Conservation (phyloP, 148 eudicot species). For the Chenopodium berlandieri region DNA sequence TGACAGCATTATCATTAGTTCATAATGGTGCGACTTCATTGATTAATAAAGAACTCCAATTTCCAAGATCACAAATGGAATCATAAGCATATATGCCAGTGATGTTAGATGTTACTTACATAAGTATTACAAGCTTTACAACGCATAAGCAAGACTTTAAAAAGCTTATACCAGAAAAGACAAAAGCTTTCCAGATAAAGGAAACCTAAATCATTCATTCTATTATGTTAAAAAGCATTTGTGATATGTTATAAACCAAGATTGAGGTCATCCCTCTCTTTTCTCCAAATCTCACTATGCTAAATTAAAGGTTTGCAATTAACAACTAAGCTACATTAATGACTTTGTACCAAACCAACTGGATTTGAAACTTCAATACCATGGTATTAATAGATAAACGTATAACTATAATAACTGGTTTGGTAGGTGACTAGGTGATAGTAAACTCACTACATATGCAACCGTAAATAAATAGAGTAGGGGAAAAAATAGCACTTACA, state of each 20-base stretch:
- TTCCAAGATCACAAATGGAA: no score
- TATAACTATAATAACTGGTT: background rate
- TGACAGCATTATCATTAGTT: no score
- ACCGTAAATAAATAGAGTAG: background rate
- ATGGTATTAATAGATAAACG: background rate
- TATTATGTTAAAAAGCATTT: background rate
- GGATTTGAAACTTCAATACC: background rate
- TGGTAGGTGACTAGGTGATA: background rate
- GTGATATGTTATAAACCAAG: no score
- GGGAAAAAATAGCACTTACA: constrained; percentile 34
- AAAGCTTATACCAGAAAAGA: background rate
- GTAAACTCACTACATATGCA: background rate
- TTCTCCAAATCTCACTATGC: background rate
- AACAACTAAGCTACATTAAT: background rate
- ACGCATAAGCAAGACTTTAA: background rate
- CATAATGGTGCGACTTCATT: no score
- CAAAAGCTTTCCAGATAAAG: background rate
- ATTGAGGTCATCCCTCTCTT: background rate
- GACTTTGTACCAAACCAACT: background rate
- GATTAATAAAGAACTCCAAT: no score
- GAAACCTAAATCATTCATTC: background rate
- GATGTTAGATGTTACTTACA: background rate
- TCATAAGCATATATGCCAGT: background rate
- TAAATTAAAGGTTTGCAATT: background rate
- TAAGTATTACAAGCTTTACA: background rate